Evolutionary conservation across 1,284 basidiomycete species (phyloP).

Genomic region (Garcileccinum viscosum): DNA sequence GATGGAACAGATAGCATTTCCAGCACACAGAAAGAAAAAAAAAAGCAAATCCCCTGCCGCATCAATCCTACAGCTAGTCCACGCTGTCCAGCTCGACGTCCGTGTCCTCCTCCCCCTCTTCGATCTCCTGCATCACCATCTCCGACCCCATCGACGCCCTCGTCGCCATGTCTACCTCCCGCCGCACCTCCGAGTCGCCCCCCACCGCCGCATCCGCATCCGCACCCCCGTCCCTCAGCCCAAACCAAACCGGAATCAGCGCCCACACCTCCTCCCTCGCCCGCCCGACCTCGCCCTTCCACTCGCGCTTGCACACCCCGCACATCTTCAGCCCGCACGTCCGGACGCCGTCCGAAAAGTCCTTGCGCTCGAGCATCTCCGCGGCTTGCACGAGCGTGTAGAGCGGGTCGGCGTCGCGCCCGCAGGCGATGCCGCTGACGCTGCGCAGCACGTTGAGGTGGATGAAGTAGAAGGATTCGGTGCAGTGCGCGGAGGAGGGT

Average conservation of each 20-base stretch:
- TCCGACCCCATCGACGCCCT: neutral
- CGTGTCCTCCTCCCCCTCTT: slow-evolving; percentile 16
- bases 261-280: slow-evolving; percentile 70
- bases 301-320: slow-evolving; percentile 64
- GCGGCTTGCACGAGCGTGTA: slow-evolving; percentile 69
- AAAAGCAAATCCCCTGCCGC: neutral
- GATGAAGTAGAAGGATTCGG: slow-evolving; percentile 76
- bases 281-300: slow-evolving; percentile 53
- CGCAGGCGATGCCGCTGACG: slow-evolving; percentile 70
- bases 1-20: slow-evolving; percentile 26
- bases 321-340: slow-evolving; percentile 68
- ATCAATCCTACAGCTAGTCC: slow-evolving; percentile 27
- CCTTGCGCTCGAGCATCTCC: slow-evolving; percentile 72
- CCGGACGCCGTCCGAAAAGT: slow-evolving; percentile 68
- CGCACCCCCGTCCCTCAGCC: slow-evolving; percentile 40
- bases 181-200: neutral
- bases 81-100: neutral
- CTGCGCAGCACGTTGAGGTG: slow-evolving; percentile 72
- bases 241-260: slow-evolving; percentile 72
- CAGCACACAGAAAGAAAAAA: slow-evolving; percentile 8
- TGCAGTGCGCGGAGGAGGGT: slow-evolving; percentile 45
- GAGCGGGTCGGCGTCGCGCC: slow-evolving; percentile 74
- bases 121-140: slow-evolving; percentile 1
- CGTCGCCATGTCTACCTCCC: neutral
- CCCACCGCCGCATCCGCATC: slow-evolving; percentile 1